Evolutionary conservation across 331 rosid genomes (phyloP).

Genomic region (Quercus lobata): DNA sequence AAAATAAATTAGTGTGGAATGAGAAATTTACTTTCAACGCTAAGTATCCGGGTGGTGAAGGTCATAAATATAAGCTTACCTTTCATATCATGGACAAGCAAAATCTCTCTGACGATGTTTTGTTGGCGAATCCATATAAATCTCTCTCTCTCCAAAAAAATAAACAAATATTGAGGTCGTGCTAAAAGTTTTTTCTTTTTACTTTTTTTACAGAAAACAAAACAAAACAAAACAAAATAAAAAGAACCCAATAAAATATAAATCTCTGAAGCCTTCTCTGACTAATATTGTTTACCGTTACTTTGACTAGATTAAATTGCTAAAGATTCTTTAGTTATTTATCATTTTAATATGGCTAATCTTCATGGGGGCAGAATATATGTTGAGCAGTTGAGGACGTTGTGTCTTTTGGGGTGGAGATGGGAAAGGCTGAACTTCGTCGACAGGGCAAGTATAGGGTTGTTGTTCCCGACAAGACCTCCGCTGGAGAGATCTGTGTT

Average conservation of each 20-base stretch:
- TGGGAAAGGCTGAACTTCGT: background rate
- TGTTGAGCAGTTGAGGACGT: slow-evolving; percentile 11
- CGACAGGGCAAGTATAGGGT: background rate
- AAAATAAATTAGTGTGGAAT: slow-evolving; percentile 4
- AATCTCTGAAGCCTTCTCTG: too few species aligned
- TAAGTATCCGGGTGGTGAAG: background rate
- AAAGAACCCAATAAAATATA: too few species aligned
- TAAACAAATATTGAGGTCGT: too few species aligned
- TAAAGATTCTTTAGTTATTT: too few species aligned
- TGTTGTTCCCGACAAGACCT: slow-evolving; percentile 6
- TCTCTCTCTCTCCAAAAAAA: background rate
- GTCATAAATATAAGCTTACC: slow-evolving; percentile 8
- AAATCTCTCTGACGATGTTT: background rate
- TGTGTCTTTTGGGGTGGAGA: slow-evolving; percentile 2
- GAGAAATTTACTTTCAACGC: slow-evolving; percentile 3
- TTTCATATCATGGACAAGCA: slow-evolving; percentile 14
- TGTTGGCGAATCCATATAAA: slow-evolving; percentile 3
- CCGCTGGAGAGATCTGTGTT: slow-evolving; percentile 13
- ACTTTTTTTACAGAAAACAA: too few species aligned
- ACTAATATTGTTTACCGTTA: too few species aligned
- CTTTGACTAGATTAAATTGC: too few species aligned
- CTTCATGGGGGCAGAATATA: background rate
- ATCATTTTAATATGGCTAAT: too few species aligned
- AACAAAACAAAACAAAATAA: too few species aligned
- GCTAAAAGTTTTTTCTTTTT: too few species aligned